Conservation (phyloP, 192 early-diverging fungal genomes). For the Backusella macrospora region DNA sequence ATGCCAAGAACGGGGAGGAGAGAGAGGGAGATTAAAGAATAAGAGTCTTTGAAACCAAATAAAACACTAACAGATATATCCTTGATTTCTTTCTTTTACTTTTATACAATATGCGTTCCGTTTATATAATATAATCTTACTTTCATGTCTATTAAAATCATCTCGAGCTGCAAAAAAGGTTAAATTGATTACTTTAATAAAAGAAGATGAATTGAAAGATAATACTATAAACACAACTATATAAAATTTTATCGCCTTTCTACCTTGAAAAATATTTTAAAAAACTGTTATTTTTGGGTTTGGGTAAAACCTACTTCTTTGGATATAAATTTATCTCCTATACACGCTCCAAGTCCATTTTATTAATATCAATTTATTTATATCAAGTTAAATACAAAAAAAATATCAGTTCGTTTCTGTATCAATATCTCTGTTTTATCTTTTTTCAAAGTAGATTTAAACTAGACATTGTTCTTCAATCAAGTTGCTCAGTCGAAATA, state of each 20-base stretch:
- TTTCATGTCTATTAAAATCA: too few relatives aligned
- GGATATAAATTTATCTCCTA: neutral
- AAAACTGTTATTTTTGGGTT: neutral
- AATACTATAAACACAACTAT: neutral
- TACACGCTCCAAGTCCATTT: neutral
- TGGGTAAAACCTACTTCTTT: slow-evolving; percentile 4
- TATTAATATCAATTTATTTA: too few relatives aligned
- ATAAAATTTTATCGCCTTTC: neutral
- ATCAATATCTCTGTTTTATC: neutral
- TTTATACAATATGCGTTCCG: too few relatives aligned
- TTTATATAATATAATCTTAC: too few relatives aligned
- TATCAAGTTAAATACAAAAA: too few relatives aligned
- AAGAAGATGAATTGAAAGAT: neutral
- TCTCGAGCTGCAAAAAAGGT: neutral
- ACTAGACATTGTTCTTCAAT: neutral
- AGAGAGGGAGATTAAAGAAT: too few relatives aligned
- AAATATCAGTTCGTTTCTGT: neutral
- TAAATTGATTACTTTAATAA: neutral
- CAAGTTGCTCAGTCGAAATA: neutral
- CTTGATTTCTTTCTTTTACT: too few relatives aligned
- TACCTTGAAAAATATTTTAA: neutral
- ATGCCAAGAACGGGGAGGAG: too few relatives aligned
- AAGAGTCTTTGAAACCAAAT: too few relatives aligned
- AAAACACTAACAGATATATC: too few relatives aligned
- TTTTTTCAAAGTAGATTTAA: neutral